phyloP scores from a whole-genome alignment of 371 early-diverging fungal genomes.

The Nosema muscidifuracis region DNA sequence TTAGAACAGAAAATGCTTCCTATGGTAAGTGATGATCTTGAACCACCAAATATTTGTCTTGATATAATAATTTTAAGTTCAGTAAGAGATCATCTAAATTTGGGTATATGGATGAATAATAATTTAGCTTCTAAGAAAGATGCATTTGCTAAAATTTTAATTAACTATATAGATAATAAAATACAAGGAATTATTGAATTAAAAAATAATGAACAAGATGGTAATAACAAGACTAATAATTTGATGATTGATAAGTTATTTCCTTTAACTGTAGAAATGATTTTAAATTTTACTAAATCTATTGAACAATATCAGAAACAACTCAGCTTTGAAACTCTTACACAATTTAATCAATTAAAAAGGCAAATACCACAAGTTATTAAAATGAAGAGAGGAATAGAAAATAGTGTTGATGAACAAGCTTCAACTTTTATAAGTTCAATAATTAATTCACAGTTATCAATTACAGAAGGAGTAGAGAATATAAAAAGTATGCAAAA shows the following conservation, averaged over 20 bases:
- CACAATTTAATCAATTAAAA: slow-evolving; percentile 26
- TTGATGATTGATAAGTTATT: slow-evolving; percentile 32
- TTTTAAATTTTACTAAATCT: slow-evolving; percentile 22
- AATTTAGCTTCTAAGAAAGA: slow-evolving; percentile 19
- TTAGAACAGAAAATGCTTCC: slow-evolving; percentile 57
- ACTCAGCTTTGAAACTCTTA: slow-evolving; percentile 16
- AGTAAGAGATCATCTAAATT: slow-evolving; percentile 52
- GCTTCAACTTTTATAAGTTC: slow-evolving; percentile 48
- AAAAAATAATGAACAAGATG: not conserved
- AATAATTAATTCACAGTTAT: slow-evolving; percentile 43
- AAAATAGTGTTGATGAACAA: slow-evolving; percentile 29
- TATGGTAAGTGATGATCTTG: slow-evolving; percentile 28
- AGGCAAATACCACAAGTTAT: slow-evolving; percentile 18
- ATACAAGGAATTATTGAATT: not conserved
- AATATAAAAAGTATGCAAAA: slow-evolving; percentile 27
- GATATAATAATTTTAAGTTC: slow-evolving; percentile 54
- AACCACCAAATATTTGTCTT: slow-evolving; percentile 46
- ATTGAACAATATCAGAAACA: slow-evolving; percentile 16
- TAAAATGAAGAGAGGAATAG: slow-evolving; percentile 13
- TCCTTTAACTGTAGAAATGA: slow-evolving; percentile 40
- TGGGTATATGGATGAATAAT: slow-evolving; percentile 47
- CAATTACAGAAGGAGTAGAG: slow-evolving; percentile 20
- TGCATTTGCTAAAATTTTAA: slow-evolving; percentile 26
- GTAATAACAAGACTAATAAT: not conserved
- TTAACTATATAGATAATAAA: slow-evolving; percentile 34